Evolutionary conservation across 2,329 filamentous ascomycete genomes (phyloP).

Genomic region (Colletotrichum falcatum): DNA sequence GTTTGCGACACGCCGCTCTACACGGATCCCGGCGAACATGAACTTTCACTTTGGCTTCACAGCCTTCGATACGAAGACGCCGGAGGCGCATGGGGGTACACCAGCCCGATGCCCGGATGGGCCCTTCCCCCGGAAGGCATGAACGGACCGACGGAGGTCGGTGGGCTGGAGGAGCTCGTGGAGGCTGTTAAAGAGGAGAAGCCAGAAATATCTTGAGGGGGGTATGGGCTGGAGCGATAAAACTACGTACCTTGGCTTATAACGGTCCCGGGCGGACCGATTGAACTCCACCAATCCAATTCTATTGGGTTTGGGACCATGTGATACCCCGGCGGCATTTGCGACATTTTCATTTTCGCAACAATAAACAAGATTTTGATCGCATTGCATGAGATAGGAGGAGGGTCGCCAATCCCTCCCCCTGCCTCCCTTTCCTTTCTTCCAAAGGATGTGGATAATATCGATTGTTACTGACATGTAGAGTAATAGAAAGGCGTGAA

Average conservation of each 20-base stretch:
- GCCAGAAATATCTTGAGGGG: slow-evolving; percentile 52
- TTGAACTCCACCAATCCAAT: slow-evolving; percentile 26
- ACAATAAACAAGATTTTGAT: not conserved
- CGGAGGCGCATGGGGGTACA: slow-evolving; percentile 86
- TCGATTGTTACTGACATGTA: not conserved
- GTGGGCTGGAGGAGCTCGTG: slow-evolving; percentile 69
- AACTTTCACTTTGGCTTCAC: slow-evolving; percentile 94
- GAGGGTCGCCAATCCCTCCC: not conserved
- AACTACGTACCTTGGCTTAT: not conserved
- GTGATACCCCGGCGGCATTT: slow-evolving; percentile 28
- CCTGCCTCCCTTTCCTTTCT: too few relatives aligned
- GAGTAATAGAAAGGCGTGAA: not conserved
- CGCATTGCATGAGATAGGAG: not conserved
- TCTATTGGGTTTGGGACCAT: slow-evolving; percentile 20
- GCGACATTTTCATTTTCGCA: slow-evolving; percentile 6
- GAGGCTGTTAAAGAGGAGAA: slow-evolving; percentile 63
- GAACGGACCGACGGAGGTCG: slow-evolving; percentile 77
- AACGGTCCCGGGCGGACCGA: slow-evolving; percentile 29
- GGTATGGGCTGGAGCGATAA: slow-evolving; percentile 33
- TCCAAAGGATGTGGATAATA: not conserved
- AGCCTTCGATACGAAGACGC: slow-evolving; percentile 90
- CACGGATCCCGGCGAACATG: slow-evolving; percentile 89
- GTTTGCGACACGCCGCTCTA: slow-evolving; percentile 90
- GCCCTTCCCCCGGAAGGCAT: slow-evolving; percentile 81
- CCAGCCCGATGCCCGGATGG: slow-evolving; percentile 87